Evolutionary conservation across 1,139 yeast genomes (phyloP).

Genomic region (Debaryomyces udenii): DNA sequence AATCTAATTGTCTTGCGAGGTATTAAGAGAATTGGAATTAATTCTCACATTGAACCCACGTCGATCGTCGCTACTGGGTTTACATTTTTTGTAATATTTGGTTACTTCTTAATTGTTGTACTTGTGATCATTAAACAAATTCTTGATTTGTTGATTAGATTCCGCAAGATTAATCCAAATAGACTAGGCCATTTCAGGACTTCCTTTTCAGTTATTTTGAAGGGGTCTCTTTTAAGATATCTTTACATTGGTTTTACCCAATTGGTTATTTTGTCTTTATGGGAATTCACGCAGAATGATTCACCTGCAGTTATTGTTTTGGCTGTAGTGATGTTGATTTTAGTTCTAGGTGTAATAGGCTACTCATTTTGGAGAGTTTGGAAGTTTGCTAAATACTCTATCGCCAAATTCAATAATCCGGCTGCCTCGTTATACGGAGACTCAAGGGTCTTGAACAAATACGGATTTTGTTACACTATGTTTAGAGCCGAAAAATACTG

Average conservation of each 20-base stretch:
- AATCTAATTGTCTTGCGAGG: slow-evolving; percentile 71
- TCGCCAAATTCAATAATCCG: slow-evolving; percentile 61
- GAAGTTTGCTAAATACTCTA: slow-evolving; percentile 58
- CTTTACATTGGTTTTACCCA: slow-evolving; percentile 78
- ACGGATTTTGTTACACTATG: slow-evolving; percentile 84
- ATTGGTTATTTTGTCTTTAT: slow-evolving; percentile 64
- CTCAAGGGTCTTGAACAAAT: slow-evolving; percentile 61
- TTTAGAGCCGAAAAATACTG: slow-evolving; percentile 72
- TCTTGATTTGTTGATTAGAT: slow-evolving; percentile 46
- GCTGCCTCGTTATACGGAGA: slow-evolving; percentile 81
- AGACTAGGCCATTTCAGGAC: slow-evolving; percentile 53
- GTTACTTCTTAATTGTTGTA: slow-evolving; percentile 51
- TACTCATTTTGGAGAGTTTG: slow-evolving; percentile 65
- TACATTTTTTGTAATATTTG: slow-evolving; percentile 71
- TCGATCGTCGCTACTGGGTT: slow-evolving; percentile 76
- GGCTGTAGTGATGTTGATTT: slow-evolving; percentile 62
- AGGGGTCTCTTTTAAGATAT: slow-evolving; percentile 71
- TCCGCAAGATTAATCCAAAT: slow-evolving; percentile 49
- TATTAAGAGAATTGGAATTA: slow-evolving; percentile 70
- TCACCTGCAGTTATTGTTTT: slow-evolving; percentile 76
- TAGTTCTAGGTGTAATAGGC: slow-evolving; percentile 56
- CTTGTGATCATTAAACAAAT: slow-evolving; percentile 56
- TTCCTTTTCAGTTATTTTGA: slow-evolving; percentile 57
- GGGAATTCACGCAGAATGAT: slow-evolving; percentile 73
- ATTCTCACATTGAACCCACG: slow-evolving; percentile 70